Conservation (phyloP, 2,329 filamentous ascomycete genomes). For the Talaromyces sp. region DNA sequence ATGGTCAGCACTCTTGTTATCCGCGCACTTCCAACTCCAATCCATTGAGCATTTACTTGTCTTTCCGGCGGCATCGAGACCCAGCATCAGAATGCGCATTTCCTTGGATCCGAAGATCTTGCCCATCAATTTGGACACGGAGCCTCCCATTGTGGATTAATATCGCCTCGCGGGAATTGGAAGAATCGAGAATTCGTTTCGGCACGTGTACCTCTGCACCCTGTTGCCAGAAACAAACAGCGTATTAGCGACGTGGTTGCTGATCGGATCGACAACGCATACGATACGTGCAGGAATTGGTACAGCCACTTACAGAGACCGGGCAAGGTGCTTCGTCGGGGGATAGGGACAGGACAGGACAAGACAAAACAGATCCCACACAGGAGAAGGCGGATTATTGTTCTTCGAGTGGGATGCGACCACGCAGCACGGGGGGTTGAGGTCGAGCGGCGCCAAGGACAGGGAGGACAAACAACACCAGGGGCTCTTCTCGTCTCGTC, state of each 20-base stretch:
- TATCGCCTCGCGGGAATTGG: not conserved
- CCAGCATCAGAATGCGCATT: constrained; percentile 97
- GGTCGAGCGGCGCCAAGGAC: not conserved
- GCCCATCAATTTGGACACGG: constrained; percentile 93
- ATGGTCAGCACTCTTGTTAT: not conserved
- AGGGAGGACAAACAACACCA: not conserved
- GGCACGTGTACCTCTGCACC: not conserved
- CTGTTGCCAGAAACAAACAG: not conserved
- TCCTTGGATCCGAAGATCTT: constrained; percentile 99
- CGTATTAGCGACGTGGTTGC: not conserved
- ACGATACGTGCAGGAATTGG: not conserved
- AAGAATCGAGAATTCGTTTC: not conserved
- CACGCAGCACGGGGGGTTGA: not conserved
- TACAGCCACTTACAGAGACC: not conserved
- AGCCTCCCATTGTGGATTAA: constrained; percentile 70
- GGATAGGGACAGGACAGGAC: not conserved
- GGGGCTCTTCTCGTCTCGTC: not conserved
- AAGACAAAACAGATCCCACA: not conserved
- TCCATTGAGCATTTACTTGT: constrained; percentile 54
- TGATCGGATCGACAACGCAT: not conserved
- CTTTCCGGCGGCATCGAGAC: constrained; percentile 96
- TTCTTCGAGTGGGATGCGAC: not conserved
- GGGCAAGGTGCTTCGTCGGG: too few species aligned
- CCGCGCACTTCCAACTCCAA: not conserved
- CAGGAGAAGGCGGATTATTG: not conserved